These are phyloP conservation scores for Rhizopus sp. DNA, from an alignment of 371 early-diverging fungal species.

Conservation along the genomic window DNA sequence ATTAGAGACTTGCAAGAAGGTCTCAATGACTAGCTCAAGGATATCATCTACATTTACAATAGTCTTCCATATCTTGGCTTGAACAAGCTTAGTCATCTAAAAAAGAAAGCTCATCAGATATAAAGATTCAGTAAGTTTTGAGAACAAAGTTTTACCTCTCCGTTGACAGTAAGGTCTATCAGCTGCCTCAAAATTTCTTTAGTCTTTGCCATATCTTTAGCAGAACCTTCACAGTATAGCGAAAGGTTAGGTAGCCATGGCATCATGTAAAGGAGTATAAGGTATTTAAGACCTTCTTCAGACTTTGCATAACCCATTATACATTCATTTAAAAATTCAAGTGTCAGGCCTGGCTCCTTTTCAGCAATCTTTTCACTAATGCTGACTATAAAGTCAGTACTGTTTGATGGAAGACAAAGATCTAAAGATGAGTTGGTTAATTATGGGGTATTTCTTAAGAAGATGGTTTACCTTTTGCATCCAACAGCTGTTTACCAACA, in stretches of 20 bases:
- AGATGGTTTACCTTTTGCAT: conserved; percentile 61
- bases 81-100: conserved; percentile 73
- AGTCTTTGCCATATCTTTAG: conserved; percentile 55
- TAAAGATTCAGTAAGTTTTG: not conserved
- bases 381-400: conserved; percentile 70
- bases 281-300: conserved; percentile 65
- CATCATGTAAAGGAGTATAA: conserved; percentile 82
- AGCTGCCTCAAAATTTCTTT: conserved; percentile 73
- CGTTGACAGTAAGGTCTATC: conserved; percentile 79
- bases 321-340: conserved; percentile 86
- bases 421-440: conserved; percentile 35
- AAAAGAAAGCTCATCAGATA: not conserved
- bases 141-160: conserved; percentile 49
- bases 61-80: conserved; percentile 80
- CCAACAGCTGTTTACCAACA: conserved; percentile 75
- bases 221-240: conserved; percentile 45
- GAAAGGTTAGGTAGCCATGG: conserved; percentile 87
- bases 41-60: conserved; percentile 77
- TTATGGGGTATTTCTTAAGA: no score
- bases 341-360: conserved; percentile 75
- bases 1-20: conserved; percentile 73
- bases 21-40: conserved; percentile 74
- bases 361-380: conserved; percentile 80
- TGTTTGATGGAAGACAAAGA: conserved; percentile 86
- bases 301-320: conserved; percentile 79